Percentiles rank a stretch among this genome's conserved stretches.
Evolutionary conservation across 495 filamentous ascomycete genomes (phyloP).

Genomic region (Aspergillus cavernicola): DNA sequence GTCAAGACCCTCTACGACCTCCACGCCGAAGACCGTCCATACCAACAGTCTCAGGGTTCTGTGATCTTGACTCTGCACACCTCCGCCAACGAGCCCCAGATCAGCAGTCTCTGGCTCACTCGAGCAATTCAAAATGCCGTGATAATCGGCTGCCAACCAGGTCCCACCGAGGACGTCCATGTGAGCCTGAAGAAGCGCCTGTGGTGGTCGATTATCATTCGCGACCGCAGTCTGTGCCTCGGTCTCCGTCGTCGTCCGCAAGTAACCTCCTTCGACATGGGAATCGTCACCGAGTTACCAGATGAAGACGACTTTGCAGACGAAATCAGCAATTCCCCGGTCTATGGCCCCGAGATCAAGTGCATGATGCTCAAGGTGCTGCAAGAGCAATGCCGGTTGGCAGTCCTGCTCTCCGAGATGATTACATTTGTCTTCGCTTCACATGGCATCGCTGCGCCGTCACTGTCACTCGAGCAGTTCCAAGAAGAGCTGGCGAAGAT

Average conservation of each 20-base stretch:
- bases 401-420: constrained; percentile 43
- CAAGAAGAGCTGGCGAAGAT: constrained; percentile 12
- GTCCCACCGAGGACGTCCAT: constrained; percentile 13
- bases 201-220: constrained; percentile 50
- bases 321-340: constrained; percentile 40
- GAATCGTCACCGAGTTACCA: constrained; percentile 31
- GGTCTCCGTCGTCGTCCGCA: constrained; percentile 46
- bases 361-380: constrained; percentile 37
- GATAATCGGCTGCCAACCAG: constrained; percentile 36
- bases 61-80: constrained; percentile 42
- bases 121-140: constrained; percentile 46
- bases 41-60: constrained; percentile 39
- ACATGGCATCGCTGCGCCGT: constrained; percentile 10
- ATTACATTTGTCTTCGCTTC: constrained; percentile 38
- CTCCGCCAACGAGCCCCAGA: constrained; percentile 33
- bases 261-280: constrained; percentile 39
- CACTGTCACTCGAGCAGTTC: constrained; percentile 16
- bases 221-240: constrained; percentile 47
- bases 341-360: constrained; percentile 42
- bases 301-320: constrained; percentile 37
- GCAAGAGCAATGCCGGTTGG: constrained; percentile 43
- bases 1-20: constrained; percentile 39
- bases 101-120: constrained; percentile 45
- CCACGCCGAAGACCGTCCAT: constrained; percentile 25
- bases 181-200: constrained; percentile 37